Conservation (phyloP, 306 rosid species). For the Prunus kanzakura region DNA sequence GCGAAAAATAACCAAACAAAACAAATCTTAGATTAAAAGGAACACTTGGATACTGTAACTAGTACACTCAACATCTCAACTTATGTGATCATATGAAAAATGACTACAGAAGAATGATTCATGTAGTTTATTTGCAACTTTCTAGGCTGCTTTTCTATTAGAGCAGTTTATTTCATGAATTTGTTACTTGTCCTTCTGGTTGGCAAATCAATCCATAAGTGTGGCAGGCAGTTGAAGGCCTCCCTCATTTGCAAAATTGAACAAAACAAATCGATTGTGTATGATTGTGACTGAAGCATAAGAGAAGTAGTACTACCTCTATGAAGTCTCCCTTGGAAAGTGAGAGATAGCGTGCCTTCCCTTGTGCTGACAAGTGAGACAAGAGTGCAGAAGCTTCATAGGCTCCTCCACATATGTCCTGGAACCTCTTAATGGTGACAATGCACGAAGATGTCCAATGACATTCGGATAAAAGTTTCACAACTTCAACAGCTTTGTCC, state of each 20-base stretch:
- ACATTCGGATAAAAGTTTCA: constrained; percentile 52
- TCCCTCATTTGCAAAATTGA: background rate
- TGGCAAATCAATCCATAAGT: background rate
- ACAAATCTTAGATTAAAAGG: background rate
- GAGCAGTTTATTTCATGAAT: background rate
- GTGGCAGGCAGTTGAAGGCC: background rate
- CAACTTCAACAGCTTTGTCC: constrained; percentile 65
- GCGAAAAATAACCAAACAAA: background rate
- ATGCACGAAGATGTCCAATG: constrained; percentile 72
- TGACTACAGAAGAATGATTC: background rate
- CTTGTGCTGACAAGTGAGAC: constrained; percentile 59
- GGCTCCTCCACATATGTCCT: constrained; percentile 61
- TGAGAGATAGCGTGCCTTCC: constrained; percentile 61
- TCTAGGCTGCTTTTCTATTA: background rate
- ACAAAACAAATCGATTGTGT: background rate
- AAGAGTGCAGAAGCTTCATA: constrained; percentile 62
- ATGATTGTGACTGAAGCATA: background rate
- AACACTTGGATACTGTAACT: background rate
- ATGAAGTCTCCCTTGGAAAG: constrained; percentile 41
- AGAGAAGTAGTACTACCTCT: constrained; percentile 45
- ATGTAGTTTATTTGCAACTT: background rate
- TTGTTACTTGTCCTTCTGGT: background rate
- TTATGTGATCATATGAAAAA: background rate
- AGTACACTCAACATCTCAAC: background rate
- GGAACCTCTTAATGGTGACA: constrained; percentile 65